Evolutionary conservation across 495 filamentous ascomycete species (phyloP), one percentile per base, ranked within the genome.

Genomic region (Evernia prunastri): DNA sequence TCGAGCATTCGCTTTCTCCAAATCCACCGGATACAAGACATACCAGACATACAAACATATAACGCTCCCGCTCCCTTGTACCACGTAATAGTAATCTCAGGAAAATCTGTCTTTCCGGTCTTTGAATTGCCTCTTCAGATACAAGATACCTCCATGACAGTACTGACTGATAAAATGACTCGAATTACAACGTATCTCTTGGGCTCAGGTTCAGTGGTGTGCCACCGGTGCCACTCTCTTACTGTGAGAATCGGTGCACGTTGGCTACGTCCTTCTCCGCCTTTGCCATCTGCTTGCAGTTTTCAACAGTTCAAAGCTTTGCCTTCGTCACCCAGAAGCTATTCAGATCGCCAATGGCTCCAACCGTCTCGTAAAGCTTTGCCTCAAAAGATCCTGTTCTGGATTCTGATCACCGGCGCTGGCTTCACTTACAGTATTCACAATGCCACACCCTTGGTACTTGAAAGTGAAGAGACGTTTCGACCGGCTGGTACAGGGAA

Each of bases 401-500:
- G 27, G 13, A 7, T 53, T 13, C 13, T 53, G 27, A 39, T 58
- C 29, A 23, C n/a, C 27, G 54, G 61, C 20, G 54, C 62, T 47
- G 56, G 62, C 45, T 40, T 59, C 0, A 58, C 40, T 42, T 59
- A 58, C 25, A 43, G 13, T 2, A 29, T 51, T 27, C 20, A 49
- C 9, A 40, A 40, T 37, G 12, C 40, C 29, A 40, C 17, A 23
- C 62, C 54, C 8, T 58, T 58, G n/a, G 42, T 23, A 40, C 62
- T 64, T 27, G 56, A 63, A 33, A 63, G 54, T 45, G 29, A 58
- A 17, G 61, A 56, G 23, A 36, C 31, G 7, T 13, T 33, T 23
- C 29, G 17, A 33, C 23, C 25, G 12, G 40, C 49, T 37, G 20
- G 15, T 20, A 9, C n/a, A 13, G 25, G 25, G 20, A 1, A 39